Conservation (phyloP, 495 filamentous ascomycete species). For the Penicillium waksmanii region DNA sequence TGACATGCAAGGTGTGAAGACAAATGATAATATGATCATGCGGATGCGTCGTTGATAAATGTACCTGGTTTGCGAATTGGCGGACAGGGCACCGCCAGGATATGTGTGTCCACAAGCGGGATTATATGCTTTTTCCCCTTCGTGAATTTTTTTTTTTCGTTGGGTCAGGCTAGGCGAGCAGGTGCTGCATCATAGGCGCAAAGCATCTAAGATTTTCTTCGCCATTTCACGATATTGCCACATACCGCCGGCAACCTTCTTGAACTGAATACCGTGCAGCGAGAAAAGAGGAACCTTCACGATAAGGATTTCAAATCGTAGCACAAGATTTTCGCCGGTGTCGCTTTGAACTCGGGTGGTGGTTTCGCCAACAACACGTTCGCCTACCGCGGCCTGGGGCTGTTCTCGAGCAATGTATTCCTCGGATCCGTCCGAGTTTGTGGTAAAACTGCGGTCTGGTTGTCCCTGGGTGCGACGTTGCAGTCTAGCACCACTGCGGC, state of each 20-base stretch:
- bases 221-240: constrained; percentile 99
- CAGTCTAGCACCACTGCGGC: constrained; percentile 31
- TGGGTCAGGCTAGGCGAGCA: constrained; percentile 1
- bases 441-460: constrained; percentile 68
- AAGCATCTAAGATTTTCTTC: constrained; percentile 85
- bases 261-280: constrained; percentile 96
- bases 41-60: constrained; percentile 37
- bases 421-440: constrained; percentile 79
- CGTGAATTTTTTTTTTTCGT: not conserved
- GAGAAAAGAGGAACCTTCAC: constrained; percentile 96
- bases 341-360: constrained; percentile 87
- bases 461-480: constrained; percentile 48
- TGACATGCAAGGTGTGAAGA: constrained; percentile 24
- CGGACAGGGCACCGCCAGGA: not conserved
- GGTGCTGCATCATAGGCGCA: constrained; percentile 65
- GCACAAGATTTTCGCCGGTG: constrained; percentile 73
- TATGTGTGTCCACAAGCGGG: not conserved
- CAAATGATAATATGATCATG: constrained; percentile 33
- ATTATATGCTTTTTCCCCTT: constrained; percentile 4
- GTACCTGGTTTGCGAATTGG: constrained; percentile 8
- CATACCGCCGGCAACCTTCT: constrained; percentile 91
- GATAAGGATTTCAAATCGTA: constrained; percentile 95
- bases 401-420: constrained; percentile 61
- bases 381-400: constrained; percentile 36
- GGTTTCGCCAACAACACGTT: constrained; percentile 72